Evolutionary conservation across 2,329 filamentous ascomycete genomes (phyloP), one percentile per base, ranked within the genome.

Genomic region (Aureobasidium zeae): DNA sequence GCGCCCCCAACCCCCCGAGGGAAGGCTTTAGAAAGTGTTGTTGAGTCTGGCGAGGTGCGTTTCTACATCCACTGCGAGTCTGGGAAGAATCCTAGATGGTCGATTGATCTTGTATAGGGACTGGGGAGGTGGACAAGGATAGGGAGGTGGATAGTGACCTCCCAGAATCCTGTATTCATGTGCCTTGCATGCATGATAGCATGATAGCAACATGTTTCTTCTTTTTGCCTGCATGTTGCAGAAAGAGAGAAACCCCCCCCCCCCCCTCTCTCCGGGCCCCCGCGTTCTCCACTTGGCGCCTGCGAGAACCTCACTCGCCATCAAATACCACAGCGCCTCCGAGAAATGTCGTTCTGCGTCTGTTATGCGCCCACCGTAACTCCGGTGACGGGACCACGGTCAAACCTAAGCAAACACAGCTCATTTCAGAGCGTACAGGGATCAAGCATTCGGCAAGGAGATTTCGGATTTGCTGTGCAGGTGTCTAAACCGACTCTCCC

Each of bases 401-500:
- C 4, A 5, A 7, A 37, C 28, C n/a, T n/a, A n/a, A 24, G 24
- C 28, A 21, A 4, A 20, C 5, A 1, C 15, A 13, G 5, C 24
- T 19, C 12, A 16, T 17, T 12, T 20, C 16, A 17, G 16, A 5
- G 20, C 16, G 16, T 13, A 8, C 26, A 4, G 21, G 11, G 13
- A 17, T 42, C 38, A 42, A 42, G 38, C 29, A 42, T 20, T 16
- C 9, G n/a, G n/a, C n/a, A n/a, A n/a, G n/a, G n/a, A n/a, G n/a
- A 41, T n/a, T 15, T 31, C 20, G 6, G n/a, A 30, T 15, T 33
- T 19, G 38, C 29, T 42, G 29, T 28, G 38, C 38, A 42, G 38
- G 38, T 42, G 29, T 17, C 20, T n/a, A n/a, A n/a, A 25, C 11
- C 12, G 16, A 26, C 33, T 42, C 32, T 28, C 38, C 38, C 38